Base-by-base conservation (phyloP, 257 asterid species). In the Petrea volubilis region DNA sequence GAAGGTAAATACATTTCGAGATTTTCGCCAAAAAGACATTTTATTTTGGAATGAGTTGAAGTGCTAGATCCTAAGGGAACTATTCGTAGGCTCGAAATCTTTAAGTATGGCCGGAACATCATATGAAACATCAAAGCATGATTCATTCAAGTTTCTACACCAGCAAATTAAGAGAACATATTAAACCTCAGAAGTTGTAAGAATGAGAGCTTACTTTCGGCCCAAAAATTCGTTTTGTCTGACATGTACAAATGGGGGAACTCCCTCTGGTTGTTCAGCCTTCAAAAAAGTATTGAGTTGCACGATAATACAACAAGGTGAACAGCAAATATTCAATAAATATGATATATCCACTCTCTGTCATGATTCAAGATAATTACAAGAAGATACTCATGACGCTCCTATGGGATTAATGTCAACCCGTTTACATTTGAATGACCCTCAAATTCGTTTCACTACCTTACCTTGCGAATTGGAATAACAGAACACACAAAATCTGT, bases 151-250 rank as follows among this genome's bases (percentile, higher is more conserved):
- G 34, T 40, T 47, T 24, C 70, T 20, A 56, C 7, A 20, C 51
- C n/a, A 40, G 64, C 20, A 44, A 33, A 41, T 36, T 20, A 31
- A 15, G 29, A 61, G 38, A 74, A 17, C 23, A 49, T 7, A 2
- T 24, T 12, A n/a, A 29, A 29, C 24, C 53, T 28, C 18, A 34
- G 17, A 63, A 38, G 61, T 28, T 71, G 31, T 12, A 1, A 24
- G 51, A 59, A 40, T 63, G 61, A 73, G 61, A 63, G 71, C 90
- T 81, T 86, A 91, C 97, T 82, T 88, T 69, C 78, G 77, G 59
- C 87, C 91, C 60, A 50, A 67, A 80, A 83, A 74, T 5, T 85
- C 92, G 80, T 91, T 91, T 60, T 87, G 90, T 68, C 28, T 69
- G 60, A 88, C 87, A 71, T 55, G 84, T 33, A 66, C 79, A 83